These are phyloP conservation scores for Pleodorina starrii DNA, from an alignment of 139 green algal genomes.

Conservation along the genomic window DNA sequence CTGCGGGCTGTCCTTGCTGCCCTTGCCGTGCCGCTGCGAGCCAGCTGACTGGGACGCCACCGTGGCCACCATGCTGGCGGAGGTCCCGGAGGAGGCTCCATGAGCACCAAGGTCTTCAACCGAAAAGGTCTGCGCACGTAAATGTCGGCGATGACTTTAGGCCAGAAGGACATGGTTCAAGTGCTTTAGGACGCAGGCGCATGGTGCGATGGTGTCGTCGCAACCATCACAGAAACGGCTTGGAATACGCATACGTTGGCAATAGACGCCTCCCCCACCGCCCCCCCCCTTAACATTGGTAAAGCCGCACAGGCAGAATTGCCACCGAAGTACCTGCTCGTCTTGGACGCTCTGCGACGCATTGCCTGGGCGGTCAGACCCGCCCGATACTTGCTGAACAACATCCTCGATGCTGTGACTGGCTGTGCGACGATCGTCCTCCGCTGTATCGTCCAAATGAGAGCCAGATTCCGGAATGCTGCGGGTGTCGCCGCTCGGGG, in stretches of 20 bases:
- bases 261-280: too few species aligned
- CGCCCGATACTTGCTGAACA: neutral
- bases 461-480: neutral
- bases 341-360: slow-evolving; percentile 4
- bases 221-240: too few species aligned
- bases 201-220: too few species aligned
- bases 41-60: neutral
- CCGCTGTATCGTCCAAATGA: too few species aligned
- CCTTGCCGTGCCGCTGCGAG: neutral
- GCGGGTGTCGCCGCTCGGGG: neutral
- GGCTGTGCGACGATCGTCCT: neutral
- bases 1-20: slow-evolving; percentile 1
- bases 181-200: too few species aligned
- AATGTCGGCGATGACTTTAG: too few species aligned
- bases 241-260: too few species aligned
- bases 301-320: too few species aligned
- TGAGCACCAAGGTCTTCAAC: neutral
- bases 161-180: too few species aligned
- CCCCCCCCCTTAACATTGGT: too few species aligned
- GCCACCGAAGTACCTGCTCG: too few species aligned
- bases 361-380: neutral
- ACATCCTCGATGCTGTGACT: slow-evolving; percentile 5
- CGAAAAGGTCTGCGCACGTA: neutral
- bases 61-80: neutral
- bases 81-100: neutral